Percentiles rank a stretch among this genome's conserved stretches.
phyloP scores from a whole-genome alignment of 140 eudicot species.

The Eryngium alpinum region DNA sequence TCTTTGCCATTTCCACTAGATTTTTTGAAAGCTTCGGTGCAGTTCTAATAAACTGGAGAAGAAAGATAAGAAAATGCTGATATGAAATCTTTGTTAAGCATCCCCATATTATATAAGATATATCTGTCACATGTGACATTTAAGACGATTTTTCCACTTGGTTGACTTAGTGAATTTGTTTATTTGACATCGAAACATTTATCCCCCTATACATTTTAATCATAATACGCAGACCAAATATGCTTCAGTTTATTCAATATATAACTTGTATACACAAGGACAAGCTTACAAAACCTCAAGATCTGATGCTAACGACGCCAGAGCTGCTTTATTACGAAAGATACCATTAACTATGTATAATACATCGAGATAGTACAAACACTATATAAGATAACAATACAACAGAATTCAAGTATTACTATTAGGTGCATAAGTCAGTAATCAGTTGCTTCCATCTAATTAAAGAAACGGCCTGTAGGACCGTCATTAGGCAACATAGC shows the following conservation, averaged over 20 bases:
- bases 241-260: no score
- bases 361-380: neutral
- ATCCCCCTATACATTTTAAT: neutral
- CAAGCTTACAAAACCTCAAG: no score
- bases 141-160: neutral
- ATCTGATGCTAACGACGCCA: no score
- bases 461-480: conserved; percentile 20
- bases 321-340: no score
- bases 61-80: neutral
- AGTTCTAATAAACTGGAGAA: neutral
- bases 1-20: neutral
- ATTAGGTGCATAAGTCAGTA: neutral
- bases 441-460: conserved; percentile 6
- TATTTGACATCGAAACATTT: neutral
- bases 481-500: conserved; percentile 21
- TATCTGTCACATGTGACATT: neutral
- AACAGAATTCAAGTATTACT: neutral
- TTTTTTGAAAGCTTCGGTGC: neutral
- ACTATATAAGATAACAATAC: neutral
- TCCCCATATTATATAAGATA: neutral
- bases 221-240: neutral
- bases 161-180: neutral
- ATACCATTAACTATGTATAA: no score
- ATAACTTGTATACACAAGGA: no score
- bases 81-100: neutral